Percentiles rank a stretch among this genome's conserved stretches.
Evolutionary conservation across 495 filamentous ascomycete species (phyloP).

Genomic region (Polyplosphaeria fusca): DNA sequence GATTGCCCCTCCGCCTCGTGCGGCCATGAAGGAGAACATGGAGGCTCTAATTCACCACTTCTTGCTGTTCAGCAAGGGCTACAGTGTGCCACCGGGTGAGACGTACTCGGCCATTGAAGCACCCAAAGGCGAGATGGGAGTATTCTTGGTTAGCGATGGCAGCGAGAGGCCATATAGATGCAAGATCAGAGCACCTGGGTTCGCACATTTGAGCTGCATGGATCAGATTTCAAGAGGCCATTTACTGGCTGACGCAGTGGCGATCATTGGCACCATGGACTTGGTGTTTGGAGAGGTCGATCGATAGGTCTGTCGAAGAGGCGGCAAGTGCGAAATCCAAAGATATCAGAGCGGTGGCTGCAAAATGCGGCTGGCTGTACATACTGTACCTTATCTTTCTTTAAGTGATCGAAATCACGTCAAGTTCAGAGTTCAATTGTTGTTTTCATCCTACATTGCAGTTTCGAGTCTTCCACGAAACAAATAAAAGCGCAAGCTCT

Average conservation of each 20-base stretch:
- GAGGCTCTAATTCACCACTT: conserved; percentile 99
- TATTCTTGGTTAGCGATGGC: conserved; percentile 94
- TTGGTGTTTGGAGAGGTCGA: conserved; percentile 35
- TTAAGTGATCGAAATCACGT: conserved; percentile 4
- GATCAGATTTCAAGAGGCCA: conserved; percentile 91
- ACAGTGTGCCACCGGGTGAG: conserved; percentile 95
- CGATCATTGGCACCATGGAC: conserved; percentile 67
- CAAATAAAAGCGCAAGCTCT: too few species aligned
- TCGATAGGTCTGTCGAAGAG: conserved; percentile 5
- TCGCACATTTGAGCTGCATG: conserved; percentile 91
- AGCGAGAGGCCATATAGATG: conserved; percentile 95
- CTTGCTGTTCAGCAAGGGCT: conserved; percentile 96
- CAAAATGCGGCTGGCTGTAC: conserved; percentile 16
- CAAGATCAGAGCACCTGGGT: conserved; percentile 95
- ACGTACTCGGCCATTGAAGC: conserved; percentile 98
- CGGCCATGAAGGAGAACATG: conserved; percentile 99
- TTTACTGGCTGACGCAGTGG: conserved; percentile 92
- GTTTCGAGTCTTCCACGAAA: too few species aligned
- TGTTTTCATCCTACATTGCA: not conserved
- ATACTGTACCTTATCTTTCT: conserved; percentile 25
- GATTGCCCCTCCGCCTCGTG: conserved; percentile 88
- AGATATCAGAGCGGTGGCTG: not conserved
- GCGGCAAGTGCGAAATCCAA: not conserved
- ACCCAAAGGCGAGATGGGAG: conserved; percentile 99
- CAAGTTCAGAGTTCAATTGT: not conserved